A percentile compares a stretch with the other conserved stretches of the same genome.
phyloP scores from a whole-genome alignment of 2,329 filamentous ascomycete genomes.

The Fragosphaeria purpurea region DNA sequence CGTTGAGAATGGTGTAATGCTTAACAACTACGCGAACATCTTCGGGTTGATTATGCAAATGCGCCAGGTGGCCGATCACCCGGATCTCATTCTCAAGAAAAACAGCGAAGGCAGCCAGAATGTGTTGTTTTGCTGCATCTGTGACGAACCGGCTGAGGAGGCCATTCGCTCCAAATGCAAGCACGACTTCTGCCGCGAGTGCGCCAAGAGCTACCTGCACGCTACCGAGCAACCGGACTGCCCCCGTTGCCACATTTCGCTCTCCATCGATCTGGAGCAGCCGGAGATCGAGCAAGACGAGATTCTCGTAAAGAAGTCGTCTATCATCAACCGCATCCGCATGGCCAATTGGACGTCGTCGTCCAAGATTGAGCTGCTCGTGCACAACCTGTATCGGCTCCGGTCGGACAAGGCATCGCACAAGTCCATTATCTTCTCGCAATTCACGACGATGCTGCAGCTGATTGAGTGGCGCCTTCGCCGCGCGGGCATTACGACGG shows the following conservation, averaged over 20 bases:
- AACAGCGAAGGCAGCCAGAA: slow-evolving; percentile 80
- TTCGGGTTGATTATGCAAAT: slow-evolving; percentile 99
- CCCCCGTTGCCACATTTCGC: slow-evolving; percentile 79
- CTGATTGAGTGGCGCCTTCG: slow-evolving; percentile 94
- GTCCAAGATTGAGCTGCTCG: slow-evolving; percentile 93
- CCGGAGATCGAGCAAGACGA: slow-evolving; percentile 92
- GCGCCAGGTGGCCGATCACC: slow-evolving; percentile 95
- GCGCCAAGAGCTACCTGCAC: slow-evolving; percentile 68
- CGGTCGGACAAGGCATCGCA: slow-evolving; percentile 86
- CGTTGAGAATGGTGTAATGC: slow-evolving; percentile 82
- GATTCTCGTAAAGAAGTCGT: slow-evolving; percentile 78
- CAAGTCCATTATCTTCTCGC: slow-evolving; percentile 96
- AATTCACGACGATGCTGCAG: slow-evolving; percentile 96
- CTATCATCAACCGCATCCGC: slow-evolving; percentile 96
- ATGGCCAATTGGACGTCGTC: slow-evolving; percentile 99
- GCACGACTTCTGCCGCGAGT: slow-evolving; percentile 83
- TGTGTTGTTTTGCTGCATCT: slow-evolving; percentile 83
- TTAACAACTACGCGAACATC: slow-evolving; percentile 98
- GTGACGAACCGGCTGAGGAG: slow-evolving; percentile 92
- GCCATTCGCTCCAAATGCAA: slow-evolving; percentile 85
- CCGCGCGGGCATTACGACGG: slow-evolving; percentile 92
- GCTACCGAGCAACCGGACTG: slow-evolving; percentile 73
- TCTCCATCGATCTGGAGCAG: slow-evolving; percentile 89
- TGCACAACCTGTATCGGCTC: slow-evolving; percentile 87
- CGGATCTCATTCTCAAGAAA: slow-evolving; percentile 87